Evolutionary conservation across 1,284 basidiomycete species (phyloP), one percentile per base, ranked within the genome.

Genomic region (Pyrrhoderma lamaoense): DNA sequence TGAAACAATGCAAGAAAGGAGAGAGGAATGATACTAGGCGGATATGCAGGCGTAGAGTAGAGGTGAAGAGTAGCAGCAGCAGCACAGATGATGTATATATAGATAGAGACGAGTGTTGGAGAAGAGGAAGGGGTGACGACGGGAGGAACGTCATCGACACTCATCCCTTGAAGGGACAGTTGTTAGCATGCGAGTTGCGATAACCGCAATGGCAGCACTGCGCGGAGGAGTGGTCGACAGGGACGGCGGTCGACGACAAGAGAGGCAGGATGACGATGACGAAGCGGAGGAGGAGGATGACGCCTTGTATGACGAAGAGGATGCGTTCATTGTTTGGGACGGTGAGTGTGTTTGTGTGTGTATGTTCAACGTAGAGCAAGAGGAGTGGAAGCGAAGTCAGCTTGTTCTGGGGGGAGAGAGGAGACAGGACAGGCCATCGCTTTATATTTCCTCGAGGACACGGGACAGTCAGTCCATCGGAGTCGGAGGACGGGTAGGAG

Each of bases 201-300:
- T 72, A 82, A 57, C 82, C 82, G 57, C 84, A 86, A 63, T 85
- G 82, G 72, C 81, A 84, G 70, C 84, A 86, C 64, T 85, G 82
- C 56, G 83, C 82, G 18, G 76, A 69, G 67, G 74, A 76, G 55
- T 62, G 60, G 63, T 62, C 58, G 55, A 63, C 55, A 43, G 58
- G 47, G 14, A 31, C 36, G 19, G 9, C 19, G n/a, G 25, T 2
- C 23, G 38, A 43, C 25, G 39, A 36, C 49, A 38, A 52, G 16
- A 13, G 23, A 27, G 25, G 42, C 14, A 35, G 31, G 45, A 18
- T 11, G 38, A 43, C 25, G 39, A 36, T 44, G 45, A 52, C 22
- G 8, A 35, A 27, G 25, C 31, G n/a, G 22, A 22, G 45, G 49
- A 35, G 49, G 9, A 27, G 22, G 36, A 16, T 19, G 25, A 36